Evolutionary conservation across 192 early-diverging fungal species (phyloP).

Genomic region (Mortierella claussenii): DNA sequence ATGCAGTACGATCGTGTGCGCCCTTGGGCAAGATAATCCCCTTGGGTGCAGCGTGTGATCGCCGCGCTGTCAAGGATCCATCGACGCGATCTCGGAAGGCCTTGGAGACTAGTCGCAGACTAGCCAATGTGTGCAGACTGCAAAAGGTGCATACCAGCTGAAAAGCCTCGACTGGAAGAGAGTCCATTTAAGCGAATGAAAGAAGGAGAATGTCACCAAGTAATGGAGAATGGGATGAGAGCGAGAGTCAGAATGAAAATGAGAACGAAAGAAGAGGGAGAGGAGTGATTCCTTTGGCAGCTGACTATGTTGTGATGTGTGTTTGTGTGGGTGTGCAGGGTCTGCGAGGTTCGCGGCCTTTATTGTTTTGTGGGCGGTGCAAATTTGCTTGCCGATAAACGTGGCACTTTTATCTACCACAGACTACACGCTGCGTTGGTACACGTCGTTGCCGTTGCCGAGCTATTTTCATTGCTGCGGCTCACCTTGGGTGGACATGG

Average conservation of each 20-base stretch:
- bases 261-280: not conserved
- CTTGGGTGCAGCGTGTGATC: constrained; percentile 9
- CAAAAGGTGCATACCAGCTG: constrained; percentile 40
- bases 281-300: not conserved
- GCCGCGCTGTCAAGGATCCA: constrained; percentile 32
- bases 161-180: constrained; percentile 29
- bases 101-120: constrained; percentile 33
- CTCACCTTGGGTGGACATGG: too few species aligned
- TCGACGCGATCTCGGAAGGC: constrained; percentile 30
- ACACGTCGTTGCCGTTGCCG: too few species aligned
- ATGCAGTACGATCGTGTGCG: constrained; percentile 25
- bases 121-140: constrained; percentile 25
- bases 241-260: not conserved
- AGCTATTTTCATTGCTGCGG: too few species aligned
- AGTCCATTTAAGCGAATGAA: constrained; percentile 18
- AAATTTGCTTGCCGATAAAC: too few species aligned
- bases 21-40: not conserved
- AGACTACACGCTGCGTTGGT: too few species aligned
- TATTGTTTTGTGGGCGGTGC: too few species aligned
- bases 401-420: too few species aligned
- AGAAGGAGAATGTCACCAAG: not conserved
- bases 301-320: too few species aligned
- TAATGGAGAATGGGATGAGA: not conserved
- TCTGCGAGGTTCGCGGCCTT: too few species aligned
- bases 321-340: too few species aligned